Evolutionary conservation across 805 yeast genomes (phyloP).

Genomic region (Candida verbasci): DNA sequence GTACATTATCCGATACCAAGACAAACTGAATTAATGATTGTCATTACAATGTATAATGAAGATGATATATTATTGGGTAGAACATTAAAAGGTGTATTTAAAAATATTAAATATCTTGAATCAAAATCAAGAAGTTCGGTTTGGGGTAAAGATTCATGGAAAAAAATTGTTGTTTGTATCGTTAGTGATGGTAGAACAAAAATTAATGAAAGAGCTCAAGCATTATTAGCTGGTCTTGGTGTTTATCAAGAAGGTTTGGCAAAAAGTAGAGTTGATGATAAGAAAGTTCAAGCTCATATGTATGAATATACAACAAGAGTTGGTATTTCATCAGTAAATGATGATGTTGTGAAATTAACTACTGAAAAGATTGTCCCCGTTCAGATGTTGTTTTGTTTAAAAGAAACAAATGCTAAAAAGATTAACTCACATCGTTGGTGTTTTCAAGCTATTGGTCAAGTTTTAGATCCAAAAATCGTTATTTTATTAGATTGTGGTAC

Average conservation of each 20-base stretch:
- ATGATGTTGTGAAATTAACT: slow-evolving; percentile 51
- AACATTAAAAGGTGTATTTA: slow-evolving; percentile 61
- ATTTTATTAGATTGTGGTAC: slow-evolving; percentile 63
- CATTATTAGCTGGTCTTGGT: slow-evolving; percentile 60
- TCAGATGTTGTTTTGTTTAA: slow-evolving; percentile 56
- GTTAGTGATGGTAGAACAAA: slow-evolving; percentile 66
- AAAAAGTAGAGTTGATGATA: slow-evolving; percentile 54
- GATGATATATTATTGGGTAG: slow-evolving; percentile 59
- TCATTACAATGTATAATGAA: slow-evolving; percentile 64
- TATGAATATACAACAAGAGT: slow-evolving; percentile 65
- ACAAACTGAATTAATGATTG: slow-evolving; percentile 57
- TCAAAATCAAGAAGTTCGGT: slow-evolving; percentile 42
- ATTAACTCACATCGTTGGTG: slow-evolving; percentile 70
- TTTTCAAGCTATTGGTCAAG: slow-evolving; percentile 58
- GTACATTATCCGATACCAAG: slow-evolving; percentile 50
- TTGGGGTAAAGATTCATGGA: slow-evolving; percentile 51
- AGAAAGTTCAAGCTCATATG: slow-evolving; percentile 59
- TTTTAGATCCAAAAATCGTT: slow-evolving; percentile 54
- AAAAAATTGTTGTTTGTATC: slow-evolving; percentile 58
- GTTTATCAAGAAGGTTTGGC: slow-evolving; percentile 65
- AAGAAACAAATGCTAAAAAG: slow-evolving; percentile 60
- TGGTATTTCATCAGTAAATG: slow-evolving; percentile 37
- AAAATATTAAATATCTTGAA: slow-evolving; percentile 56
- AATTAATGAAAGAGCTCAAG: slow-evolving; percentile 58
- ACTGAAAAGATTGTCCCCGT: slow-evolving; percentile 57